Evolutionary conservation across 352 stramenopile species (phyloP).

Genomic region (Globisporangium cederbergense): DNA sequence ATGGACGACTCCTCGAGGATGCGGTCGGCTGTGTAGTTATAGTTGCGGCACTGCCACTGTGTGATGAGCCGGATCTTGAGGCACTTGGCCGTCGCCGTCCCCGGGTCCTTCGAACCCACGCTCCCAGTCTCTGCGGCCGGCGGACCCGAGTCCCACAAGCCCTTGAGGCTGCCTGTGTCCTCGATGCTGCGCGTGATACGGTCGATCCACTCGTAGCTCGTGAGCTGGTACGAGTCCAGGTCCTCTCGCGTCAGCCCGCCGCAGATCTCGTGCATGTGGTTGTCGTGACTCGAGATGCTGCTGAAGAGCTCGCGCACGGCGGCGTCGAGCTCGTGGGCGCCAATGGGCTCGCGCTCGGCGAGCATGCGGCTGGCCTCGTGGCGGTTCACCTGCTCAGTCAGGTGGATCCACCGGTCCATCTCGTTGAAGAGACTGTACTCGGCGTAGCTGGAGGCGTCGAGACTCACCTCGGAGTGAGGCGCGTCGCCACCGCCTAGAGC

Average conservation of each 20-base stretch:
- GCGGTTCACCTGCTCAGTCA: conserved; percentile 30
- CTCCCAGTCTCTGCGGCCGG: background rate
- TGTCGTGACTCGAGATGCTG: conserved; percentile 40
- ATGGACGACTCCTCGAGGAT: conserved; percentile 62
- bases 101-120: background rate
- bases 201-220: conserved; percentile 60
- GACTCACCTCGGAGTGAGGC: conserved; percentile 3
- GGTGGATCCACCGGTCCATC: conserved; percentile 26
- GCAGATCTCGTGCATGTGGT: conserved; percentile 51
- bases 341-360: conserved; percentile 37
- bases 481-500: background rate
- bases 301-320: conserved; percentile 37
- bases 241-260: conserved; percentile 31
- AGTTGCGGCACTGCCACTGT: conserved; percentile 57
- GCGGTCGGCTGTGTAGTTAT: conserved; percentile 50
- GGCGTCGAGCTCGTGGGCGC: conserved; percentile 31
- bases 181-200: conserved; percentile 40
- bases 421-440: conserved; percentile 22
- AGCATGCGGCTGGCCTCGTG: conserved; percentile 30
- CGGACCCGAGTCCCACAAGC: conserved; percentile 24
- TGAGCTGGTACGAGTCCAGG: conserved; percentile 43
- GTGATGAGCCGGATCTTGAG: conserved; percentile 41
- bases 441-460: conserved; percentile 15
- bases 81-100: background rate
- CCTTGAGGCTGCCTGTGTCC: conserved; percentile 28